Base-by-base conservation (phyloP, 306 rosid genomes). In the Leucaena leucocephala region DNA sequence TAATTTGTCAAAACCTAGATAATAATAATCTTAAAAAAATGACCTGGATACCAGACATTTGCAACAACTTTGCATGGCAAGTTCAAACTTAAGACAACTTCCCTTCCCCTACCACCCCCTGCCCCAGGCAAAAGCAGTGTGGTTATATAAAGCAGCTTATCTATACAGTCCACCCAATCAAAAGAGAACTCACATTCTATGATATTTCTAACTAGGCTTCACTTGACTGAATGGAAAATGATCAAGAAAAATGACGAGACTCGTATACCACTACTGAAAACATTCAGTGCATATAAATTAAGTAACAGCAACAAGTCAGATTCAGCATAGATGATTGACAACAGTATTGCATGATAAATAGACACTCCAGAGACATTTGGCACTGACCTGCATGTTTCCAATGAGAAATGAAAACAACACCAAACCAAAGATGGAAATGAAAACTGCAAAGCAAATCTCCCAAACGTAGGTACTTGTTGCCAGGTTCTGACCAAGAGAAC, bases 371-470 rank as follows among this genome's bases (percentile, higher is more conserved):
- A 68, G 62, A 80, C 68, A 21, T 52, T 68, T 33, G 35, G 71
- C 42, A 87, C 96, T 78, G 83, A 94, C 98, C 98, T 92, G 97
- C 97, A 94, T 88, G 81, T 94, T 94, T 76, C 98, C 97, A 4
- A 94, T 92, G 78, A 94, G 97, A 77, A 92, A 88, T 63, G 97
- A 88, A 84, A 94, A 94, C 76, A 94, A 70, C 21, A 94, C 97
- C 90, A 94, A 84, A 72, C 98, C 98, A 65, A 90, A 74, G 9
- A 94, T 88, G 79, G 96, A 90, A 84, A 94, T 90, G 86, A 88
- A 94, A 86, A 94, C 92, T 64, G 98, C 98, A 82, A 94, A 92
- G 84, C 85, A 83, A 80, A 92, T 92, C 85, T 92, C 98, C 98
- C 97, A 92, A 27, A 88, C 89, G 83, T 85, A 94, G 67, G 94